Conservation (phyloP, 2,329 filamentous ascomycete genomes). For the Zarea fungicola region DNA sequence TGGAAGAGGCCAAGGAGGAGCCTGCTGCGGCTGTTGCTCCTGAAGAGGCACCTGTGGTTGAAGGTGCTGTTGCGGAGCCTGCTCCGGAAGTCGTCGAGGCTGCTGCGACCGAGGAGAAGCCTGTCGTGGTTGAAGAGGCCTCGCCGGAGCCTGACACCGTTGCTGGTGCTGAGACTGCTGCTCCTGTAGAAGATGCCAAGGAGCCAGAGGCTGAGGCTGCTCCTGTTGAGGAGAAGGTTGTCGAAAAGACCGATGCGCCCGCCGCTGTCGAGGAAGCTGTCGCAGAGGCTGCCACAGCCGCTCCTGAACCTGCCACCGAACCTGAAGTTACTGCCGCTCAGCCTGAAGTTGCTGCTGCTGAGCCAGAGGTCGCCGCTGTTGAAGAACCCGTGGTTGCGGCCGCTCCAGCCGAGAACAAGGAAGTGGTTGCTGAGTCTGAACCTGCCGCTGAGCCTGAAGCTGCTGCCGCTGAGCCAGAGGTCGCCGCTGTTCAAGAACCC, state of each 20-base stretch:
- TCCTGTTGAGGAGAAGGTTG: conserved; percentile 2
- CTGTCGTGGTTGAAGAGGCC: too few relatives aligned
- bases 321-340: neutral
- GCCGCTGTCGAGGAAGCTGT: neutral
- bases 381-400: neutral
- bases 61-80: neutral
- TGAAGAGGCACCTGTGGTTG: conserved; percentile 13
- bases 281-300: neutral
- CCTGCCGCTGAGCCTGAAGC: neutral
- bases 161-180: conserved; percentile 13
- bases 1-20: conserved; percentile 1
- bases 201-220: neutral
- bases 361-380: conserved; percentile 6
- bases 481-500: conserved; percentile 5
- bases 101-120: neutral
- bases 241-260: neutral
- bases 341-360: neutral
- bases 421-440: conserved; percentile 1
- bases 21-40: conserved; percentile 8
- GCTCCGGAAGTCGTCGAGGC: neutral
- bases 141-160: neutral
- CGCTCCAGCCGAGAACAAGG: too few relatives aligned
- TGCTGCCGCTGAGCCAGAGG: conserved; percentile 4
- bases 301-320: neutral
- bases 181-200: neutral